Evolutionary conservation across 495 filamentous ascomycete species (phyloP).

Genomic region (Trichoderma erinaceum): DNA sequence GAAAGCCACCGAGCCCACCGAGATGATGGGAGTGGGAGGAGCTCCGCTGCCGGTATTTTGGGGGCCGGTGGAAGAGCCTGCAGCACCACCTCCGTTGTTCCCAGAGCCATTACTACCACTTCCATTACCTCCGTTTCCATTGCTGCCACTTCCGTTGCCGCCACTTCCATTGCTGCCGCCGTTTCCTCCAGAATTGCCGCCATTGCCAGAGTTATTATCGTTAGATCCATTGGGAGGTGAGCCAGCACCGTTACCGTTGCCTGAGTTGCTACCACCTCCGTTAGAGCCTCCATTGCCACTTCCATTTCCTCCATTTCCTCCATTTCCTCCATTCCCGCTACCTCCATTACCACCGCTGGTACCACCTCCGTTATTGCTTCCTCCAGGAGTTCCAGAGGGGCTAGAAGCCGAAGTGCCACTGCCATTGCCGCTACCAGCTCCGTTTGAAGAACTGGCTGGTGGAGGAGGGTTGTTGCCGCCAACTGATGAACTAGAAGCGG

Average conservation of each 20-base stretch:
- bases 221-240: not conserved
- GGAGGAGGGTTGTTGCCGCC: not conserved
- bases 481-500: not conserved
- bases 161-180: not conserved
- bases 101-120: not conserved
- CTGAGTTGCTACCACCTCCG: not conserved
- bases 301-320: not conserved
- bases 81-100: not conserved
- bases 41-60: not conserved
- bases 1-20: not conserved
- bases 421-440: not conserved
- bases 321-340: conserved; percentile 2
- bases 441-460: not conserved
- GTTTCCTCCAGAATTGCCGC: not conserved
- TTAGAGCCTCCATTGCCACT: not conserved
- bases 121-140: not conserved
- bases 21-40: not conserved
- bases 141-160: not conserved
- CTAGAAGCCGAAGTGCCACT: not conserved
- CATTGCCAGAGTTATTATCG: not conserved
- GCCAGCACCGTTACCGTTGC: not conserved
- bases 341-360: not conserved
- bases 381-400: not conserved
- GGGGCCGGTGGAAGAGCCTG: not conserved
- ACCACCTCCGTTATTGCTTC: not conserved